Base-by-base conservation (phyloP, 2,329 filamentous ascomycete genomes). In the Penicillium oxalicum region DNA sequence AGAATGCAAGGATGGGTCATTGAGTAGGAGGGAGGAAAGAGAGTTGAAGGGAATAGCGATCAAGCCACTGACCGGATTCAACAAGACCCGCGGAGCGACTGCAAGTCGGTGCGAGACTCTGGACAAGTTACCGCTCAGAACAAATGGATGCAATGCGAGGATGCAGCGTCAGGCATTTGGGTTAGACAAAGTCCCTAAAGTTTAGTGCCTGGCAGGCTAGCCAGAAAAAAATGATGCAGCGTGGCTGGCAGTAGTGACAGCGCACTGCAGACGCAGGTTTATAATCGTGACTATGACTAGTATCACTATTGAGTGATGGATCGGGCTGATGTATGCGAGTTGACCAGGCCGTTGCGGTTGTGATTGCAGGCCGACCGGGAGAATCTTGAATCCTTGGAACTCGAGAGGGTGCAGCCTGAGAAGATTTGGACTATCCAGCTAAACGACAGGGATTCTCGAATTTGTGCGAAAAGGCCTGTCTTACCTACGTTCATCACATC, bases 401-500 rank as follows among this genome's bases (percentile, higher is more conserved):
- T 18, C 25, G 42, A 44, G 26, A 45, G 36, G 35, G 43, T 38
- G 43, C 36, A 40, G 50, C 47, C 39, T 48, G 39, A n/a, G 40
- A 48, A 47, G 41, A 49, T 53, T 18, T 38, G 47, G 47, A 33
- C 29, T 44, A 42, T 40, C 35, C 36, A 54, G 48, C 37, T 40
- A 39, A 35, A 43, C 33, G 45, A 42, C 49, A 47, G 48, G 51
- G 48, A 52, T 51, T 11, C 24, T 39, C n/a, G 9, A 44, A 9
- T 48, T 41, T 44, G 36, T 37, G 32, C 29, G 34, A 39, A 40
- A 45, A 50, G 48, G 33, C 40, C 47, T 56, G 49, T 49, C 51
- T 57, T 51, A 36, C 40, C 52, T 40, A 55, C 52, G 49, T 57
- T 57, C 50, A 57, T 60, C 57, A 60, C 58, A 59, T 44, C 51